Base-by-base conservation (phyloP, 164 flowering plant species). In the Umbilicus rupestris region DNA sequence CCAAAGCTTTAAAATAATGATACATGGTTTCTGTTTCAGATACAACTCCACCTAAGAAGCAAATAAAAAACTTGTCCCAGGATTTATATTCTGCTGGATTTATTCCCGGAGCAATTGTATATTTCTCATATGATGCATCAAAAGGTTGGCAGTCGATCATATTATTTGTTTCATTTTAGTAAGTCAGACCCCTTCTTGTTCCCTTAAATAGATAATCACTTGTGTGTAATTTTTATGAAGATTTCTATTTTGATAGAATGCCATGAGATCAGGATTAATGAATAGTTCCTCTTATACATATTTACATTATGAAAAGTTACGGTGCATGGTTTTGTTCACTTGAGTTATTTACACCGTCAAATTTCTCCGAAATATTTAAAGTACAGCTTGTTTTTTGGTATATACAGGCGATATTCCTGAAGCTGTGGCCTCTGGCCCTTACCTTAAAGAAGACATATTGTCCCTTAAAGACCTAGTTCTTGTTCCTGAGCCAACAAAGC, bases 21-120 rank as follows among this genome's bases (percentile, higher is more conserved):
- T 8, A 68, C 37, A 31, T 20, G 67, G 46, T 7, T 69, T 39
- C 33, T 80, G 28, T 78, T 77, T 65, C 85, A 92, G 98, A 88
- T 72, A 94, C 96, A 11, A 87, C 97, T 52, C 99, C 99, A 68
- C 99, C 99, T 5, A 94, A 87, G 78, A 88, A 79, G 82, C 87
- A 74, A 63, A 71, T 91, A 47, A 87, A 82, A 66, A 89, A 89
- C 71, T 69, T 80, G 76, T 80, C 88, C 1, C 85, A 81, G 71
- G 96, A 89, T 76, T 88, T 91, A 58, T 87, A 76, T 73, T 78
- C 88, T 66, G 97, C 96, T 72, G 96, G 96, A 26, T 89, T 94
- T 70, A 71, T 82, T 78, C 99, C 99, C 46, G 99, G 99, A 69
- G 99, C 97, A 24, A 81, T 94, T 69, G 88, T 94, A 42, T 92